Evolutionary conservation across 768 basidiomycete genomes (phyloP).

Genomic region (Xanthoconium purpureum): DNA sequence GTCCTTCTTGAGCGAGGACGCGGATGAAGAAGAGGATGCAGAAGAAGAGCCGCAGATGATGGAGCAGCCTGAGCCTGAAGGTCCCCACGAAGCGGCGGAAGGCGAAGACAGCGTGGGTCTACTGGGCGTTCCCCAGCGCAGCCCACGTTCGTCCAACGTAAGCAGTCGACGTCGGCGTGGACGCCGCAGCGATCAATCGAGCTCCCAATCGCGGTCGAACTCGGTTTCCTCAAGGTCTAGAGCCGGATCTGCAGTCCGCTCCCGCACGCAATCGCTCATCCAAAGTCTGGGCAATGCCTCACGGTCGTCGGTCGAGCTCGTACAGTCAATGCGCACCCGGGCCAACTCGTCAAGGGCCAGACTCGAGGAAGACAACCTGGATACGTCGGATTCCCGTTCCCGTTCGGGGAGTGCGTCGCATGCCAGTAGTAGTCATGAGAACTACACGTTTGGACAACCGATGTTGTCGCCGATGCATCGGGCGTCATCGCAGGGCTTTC

Average conservation of each 20-base stretch:
- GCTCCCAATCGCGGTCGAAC: conserved; percentile 29
- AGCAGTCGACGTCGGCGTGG: conserved; percentile 34
- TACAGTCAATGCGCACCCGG: conserved; percentile 48
- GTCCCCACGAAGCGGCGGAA: conserved; percentile 58
- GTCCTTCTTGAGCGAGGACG: conserved; percentile 32
- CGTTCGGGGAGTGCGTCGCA: conserved; percentile 47
- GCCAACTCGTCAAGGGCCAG: conserved; percentile 69
- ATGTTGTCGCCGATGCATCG: conserved; percentile 35
- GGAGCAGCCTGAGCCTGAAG: conserved; percentile 48
- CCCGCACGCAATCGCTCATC: conserved; percentile 63
- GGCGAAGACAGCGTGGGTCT: conserved; percentile 61
- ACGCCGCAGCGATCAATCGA: conserved; percentile 37
- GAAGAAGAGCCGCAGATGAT: conserved; percentile 36
- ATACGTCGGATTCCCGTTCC: conserved; percentile 35
- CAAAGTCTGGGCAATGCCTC: conserved; percentile 62
- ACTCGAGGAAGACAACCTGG: conserved; percentile 52
- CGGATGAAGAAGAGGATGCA: conserved; percentile 33
- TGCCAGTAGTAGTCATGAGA: conserved; percentile 49
- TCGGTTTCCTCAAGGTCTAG: conserved; percentile 39
- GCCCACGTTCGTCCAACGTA: conserved; percentile 42
- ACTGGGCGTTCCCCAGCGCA: conserved; percentile 49
- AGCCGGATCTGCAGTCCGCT: conserved; percentile 54
- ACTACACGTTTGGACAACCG: conserved; percentile 72
- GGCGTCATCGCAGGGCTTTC: conserved; percentile 18
- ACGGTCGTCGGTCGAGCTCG: conserved; percentile 56